Conservation (phyloP, 2,329 filamentous ascomycete genomes). For the Fusarium longipes region DNA sequence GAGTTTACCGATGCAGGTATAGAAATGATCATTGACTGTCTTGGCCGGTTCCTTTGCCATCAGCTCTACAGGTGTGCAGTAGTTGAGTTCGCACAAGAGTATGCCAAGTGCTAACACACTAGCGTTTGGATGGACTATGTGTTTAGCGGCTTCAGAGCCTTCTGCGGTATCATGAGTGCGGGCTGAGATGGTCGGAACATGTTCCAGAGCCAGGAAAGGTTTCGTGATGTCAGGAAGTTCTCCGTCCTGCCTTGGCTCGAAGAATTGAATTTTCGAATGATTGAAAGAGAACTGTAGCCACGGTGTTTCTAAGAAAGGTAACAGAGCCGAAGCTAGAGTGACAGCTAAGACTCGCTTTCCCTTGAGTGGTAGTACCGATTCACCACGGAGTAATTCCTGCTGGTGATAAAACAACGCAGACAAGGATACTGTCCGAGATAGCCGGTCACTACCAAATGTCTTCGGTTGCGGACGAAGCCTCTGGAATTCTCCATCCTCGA, state of each 20-base stretch:
- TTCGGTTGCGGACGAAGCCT: not conserved
- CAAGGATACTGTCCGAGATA: not conserved
- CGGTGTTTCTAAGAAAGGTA: constrained; percentile 1
- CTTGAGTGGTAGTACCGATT: constrained; percentile 1
- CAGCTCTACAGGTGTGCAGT: not conserved
- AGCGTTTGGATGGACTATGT: not conserved
- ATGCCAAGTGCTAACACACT: not conserved
- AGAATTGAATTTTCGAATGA: constrained; percentile 5
- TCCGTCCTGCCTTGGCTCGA: not conserved
- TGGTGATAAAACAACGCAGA: not conserved
- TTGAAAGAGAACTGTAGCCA: not conserved
- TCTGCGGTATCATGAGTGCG: not conserved
- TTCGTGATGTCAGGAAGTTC: constrained; percentile 4
- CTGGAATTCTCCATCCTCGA: not conserved
- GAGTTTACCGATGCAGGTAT: not conserved
- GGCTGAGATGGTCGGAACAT: not conserved
- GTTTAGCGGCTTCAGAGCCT: not conserved
- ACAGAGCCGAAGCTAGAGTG: not conserved
- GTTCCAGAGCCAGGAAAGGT: constrained; percentile 1
- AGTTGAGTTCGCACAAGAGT: not conserved
- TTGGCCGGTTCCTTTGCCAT: not conserved
- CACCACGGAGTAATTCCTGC: not conserved
- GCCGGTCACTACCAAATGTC: not conserved
- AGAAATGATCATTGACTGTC: not conserved
- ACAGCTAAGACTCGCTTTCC: not conserved